Evolutionary conservation across 371 early-diverging fungal species (phyloP).

Genomic region (Mucor lusitanicus): DNA sequence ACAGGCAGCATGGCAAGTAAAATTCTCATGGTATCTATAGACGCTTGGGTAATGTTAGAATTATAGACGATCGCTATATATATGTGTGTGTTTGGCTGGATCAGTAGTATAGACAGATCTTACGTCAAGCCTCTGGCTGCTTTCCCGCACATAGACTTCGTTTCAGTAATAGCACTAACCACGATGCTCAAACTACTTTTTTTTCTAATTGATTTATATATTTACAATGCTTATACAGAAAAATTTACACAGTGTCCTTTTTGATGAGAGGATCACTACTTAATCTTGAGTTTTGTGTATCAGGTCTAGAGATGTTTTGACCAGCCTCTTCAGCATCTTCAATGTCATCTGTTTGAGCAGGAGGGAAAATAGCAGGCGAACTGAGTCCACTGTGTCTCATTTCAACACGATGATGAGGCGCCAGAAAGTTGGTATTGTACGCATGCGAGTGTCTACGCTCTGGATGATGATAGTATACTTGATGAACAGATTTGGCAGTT

Average conservation of each 20-base stretch:
- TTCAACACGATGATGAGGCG: neutral
- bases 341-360: neutral
- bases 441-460: constrained; percentile 9
- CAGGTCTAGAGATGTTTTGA: neutral
- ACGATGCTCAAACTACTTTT: neutral
- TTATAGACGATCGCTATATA: no score
- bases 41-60: no score
- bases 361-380: constrained; percentile 5
- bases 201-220: neutral
- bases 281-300: constrained; percentile 7
- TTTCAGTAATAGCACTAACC: no score
- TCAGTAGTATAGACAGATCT: no score
- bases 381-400: neutral
- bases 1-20: no score
- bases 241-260: neutral
- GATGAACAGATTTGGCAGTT: constrained; percentile 4
- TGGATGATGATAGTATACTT: constrained; percentile 24
- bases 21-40: no score
- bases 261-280: constrained; percentile 11
- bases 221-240: no score
- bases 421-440: neutral
- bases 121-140: no score
- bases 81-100: no score
- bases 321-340: constrained; percentile 3
- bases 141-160: no score